These are phyloP conservation scores for Xerocomus brunneocitrinus DNA, from an alignment of 768 basidiomycete species.

Conservation along the genomic window DNA sequence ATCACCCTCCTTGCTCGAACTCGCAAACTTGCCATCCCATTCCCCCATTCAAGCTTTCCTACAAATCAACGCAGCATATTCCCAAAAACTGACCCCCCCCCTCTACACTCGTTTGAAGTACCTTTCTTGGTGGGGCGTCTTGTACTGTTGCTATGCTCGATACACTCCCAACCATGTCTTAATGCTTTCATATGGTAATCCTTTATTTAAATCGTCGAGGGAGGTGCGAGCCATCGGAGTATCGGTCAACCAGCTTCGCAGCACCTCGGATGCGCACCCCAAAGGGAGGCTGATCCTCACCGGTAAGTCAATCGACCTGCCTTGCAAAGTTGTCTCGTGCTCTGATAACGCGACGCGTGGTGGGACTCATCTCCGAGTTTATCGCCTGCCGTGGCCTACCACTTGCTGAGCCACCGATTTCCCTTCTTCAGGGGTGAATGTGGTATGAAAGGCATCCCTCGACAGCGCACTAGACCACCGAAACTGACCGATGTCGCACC, in stretches of 20 bases:
- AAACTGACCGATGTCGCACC: slow-evolving; percentile 14
- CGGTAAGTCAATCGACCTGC: slow-evolving; percentile 14
- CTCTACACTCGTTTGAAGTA: slow-evolving; percentile 27
- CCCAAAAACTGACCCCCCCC: slow-evolving; percentile 22
- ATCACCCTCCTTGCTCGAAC: slow-evolving; percentile 21
- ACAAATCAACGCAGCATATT: slow-evolving; percentile 22
- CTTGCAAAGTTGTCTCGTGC: neutral
- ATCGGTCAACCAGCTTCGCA: slow-evolving; percentile 7
- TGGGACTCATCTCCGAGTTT: slow-evolving; percentile 4
- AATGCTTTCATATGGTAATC: slow-evolving; percentile 36
- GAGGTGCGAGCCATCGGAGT: slow-evolving; percentile 8
- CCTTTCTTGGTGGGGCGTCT: slow-evolving; percentile 25
- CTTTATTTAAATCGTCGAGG: slow-evolving; percentile 22
- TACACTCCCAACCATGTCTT: slow-evolving; percentile 33
- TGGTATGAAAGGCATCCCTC: neutral
- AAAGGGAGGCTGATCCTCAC: neutral
- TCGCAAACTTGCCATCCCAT: slow-evolving; percentile 13
- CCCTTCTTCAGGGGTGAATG: slow-evolving; percentile 5
- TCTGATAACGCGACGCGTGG: slow-evolving; percentile 6
- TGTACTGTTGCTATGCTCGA: slow-evolving; percentile 34
- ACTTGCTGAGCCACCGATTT: slow-evolving; percentile 2
- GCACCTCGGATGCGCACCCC: slow-evolving; percentile 3
- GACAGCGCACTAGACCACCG: neutral
- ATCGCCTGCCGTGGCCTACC: slow-evolving; percentile 10
- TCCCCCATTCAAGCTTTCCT: slow-evolving; percentile 10